phyloP scores from a whole-genome alignment of 108 stramenopile genomes.

The Cyclostephanos tholiformis region DNA sequence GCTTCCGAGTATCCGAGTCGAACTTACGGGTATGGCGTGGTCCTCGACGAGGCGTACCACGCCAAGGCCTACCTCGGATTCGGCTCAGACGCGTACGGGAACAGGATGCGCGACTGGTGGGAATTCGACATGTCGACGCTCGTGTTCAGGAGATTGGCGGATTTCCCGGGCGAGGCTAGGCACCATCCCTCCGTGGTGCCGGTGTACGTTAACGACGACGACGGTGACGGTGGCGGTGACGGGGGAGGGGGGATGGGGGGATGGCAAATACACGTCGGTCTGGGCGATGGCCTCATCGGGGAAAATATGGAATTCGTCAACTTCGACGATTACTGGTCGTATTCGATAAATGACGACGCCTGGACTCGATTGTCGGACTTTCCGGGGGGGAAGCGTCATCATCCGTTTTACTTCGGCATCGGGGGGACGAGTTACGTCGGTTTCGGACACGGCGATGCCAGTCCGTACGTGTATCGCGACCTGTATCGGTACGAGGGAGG shows the following conservation, averaged over 20 bases:
- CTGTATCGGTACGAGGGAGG: conserved; percentile 8
- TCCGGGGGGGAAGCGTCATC: conserved; percentile 28
- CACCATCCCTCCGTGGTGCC: conserved; percentile 38
- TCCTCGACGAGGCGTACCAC: conserved; percentile 16
- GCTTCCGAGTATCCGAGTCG: not conserved
- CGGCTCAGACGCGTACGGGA: too few relatives aligned
- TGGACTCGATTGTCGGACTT: conserved; percentile 34
- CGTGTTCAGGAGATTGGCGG: conserved; percentile 17
- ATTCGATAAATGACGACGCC: conserved; percentile 16
- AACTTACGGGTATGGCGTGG: conserved; percentile 35
- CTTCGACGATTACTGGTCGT: conserved; percentile 45
- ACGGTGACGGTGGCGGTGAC: not conserved
- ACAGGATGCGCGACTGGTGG: conserved; percentile 23
- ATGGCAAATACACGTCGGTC: conserved; percentile 44
- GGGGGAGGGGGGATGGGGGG: not conserved
- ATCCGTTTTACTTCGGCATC: conserved; percentile 40
- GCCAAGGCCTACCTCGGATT: conserved; percentile 41
- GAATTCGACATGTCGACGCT: conserved; percentile 45
- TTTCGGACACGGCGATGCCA: conserved; percentile 25
- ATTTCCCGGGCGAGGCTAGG: conserved; percentile 32
- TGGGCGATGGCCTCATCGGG: conserved; percentile 32
- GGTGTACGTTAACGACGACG: conserved; percentile 6
- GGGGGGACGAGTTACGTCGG: conserved; percentile 31
- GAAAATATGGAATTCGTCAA: conserved; percentile 2
- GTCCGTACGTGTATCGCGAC: conserved; percentile 30